These are phyloP conservation scores for Neurospora africana DNA, from an alignment of 495 filamentous ascomycete species.

Conservation along the genomic window DNA sequence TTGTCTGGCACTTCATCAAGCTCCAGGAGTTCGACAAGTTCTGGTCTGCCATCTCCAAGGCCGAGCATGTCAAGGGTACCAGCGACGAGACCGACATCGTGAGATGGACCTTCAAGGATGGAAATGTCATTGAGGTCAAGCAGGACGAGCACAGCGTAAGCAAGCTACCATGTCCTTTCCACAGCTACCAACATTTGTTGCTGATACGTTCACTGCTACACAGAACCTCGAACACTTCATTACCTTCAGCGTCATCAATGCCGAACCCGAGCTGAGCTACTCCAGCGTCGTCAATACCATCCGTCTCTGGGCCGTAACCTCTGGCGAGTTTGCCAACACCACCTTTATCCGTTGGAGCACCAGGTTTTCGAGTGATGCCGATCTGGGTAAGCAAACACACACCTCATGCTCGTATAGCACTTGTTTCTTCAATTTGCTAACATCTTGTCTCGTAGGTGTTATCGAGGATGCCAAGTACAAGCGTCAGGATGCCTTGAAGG, in stretches of 20 bases:
- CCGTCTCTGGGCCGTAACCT: constrained; percentile 48
- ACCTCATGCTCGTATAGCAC: background rate
- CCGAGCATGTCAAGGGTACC: constrained; percentile 46
- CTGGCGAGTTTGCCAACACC: constrained; percentile 45
- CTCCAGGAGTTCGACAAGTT: constrained; percentile 49
- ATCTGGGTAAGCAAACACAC: constrained; percentile 42
- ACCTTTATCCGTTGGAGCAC: constrained; percentile 56
- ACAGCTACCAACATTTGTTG: background rate
- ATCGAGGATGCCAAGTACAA: constrained; percentile 65
- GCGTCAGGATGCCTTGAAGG: constrained; percentile 55
- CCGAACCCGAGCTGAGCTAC: constrained; percentile 47
- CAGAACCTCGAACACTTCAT: constrained; percentile 60
- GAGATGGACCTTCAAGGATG: constrained; percentile 56
- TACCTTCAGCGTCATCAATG: constrained; percentile 56
- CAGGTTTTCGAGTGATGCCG: constrained; percentile 57
- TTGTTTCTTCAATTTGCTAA: constrained; percentile 5
- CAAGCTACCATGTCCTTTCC: background rate
- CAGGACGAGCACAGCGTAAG: constrained; percentile 59
- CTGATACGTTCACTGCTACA: background rate
- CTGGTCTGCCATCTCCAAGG: constrained; percentile 46
- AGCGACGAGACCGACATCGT: constrained; percentile 52
- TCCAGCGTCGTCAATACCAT: constrained; percentile 52
- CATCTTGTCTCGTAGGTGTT: constrained; percentile 34
- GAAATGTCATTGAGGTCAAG: constrained; percentile 53
- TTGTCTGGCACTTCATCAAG: constrained; percentile 63